Base-by-base conservation (phyloP, 169 alveolate genomes). In the Eimeria falciformis region DNA sequence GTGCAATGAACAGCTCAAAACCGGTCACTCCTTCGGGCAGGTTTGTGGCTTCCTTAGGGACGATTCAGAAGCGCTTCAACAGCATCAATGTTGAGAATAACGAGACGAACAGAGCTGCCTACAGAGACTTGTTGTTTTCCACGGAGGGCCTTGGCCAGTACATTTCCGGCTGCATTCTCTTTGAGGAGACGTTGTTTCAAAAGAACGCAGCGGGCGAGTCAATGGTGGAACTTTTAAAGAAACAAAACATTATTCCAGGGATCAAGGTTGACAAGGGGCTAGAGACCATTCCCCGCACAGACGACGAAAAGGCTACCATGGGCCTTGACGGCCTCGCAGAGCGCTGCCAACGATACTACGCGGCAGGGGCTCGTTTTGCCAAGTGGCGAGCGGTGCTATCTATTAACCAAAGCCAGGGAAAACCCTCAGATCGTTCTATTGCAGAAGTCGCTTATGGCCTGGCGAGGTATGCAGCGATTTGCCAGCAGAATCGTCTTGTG, bases 361-460 rank as follows among this genome's bases (percentile, higher is more conserved):
- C 96, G 58, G 97, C 98, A 82, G 99, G 99, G 53, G 99, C 99
- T 62, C 97, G 99, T 78, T 99, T 99, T 94, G 99, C 99, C 91
- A 99, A 99, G 96, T 99, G 99, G 99, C 97, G 99, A 94, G 99
- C 99, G 33, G 99, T 98, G 66, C 96, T 98, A 71, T 97, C 97
- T 88, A 98, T 99, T 91, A 99, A 97, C 86, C 96, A 92, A 45
- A 96, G 93, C 27, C 78, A 83, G 37, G 96, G 95, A 79, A 96
- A 96, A 94, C 99, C 99, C 18, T 95, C 99, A 55, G 96, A 96
- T 83, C 95, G 97, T 69, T 97, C 99, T 40, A 97, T 99, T 53
- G 88, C 90, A 21, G 99, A 98, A 95, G 98, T 98, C 50, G 99
- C 99, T 23, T 98, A 98, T 96, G 98, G 99, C 78, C 96, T 99